Base-by-base conservation (phyloP, 345 rosid species). In the Aegle marmelos region DNA sequence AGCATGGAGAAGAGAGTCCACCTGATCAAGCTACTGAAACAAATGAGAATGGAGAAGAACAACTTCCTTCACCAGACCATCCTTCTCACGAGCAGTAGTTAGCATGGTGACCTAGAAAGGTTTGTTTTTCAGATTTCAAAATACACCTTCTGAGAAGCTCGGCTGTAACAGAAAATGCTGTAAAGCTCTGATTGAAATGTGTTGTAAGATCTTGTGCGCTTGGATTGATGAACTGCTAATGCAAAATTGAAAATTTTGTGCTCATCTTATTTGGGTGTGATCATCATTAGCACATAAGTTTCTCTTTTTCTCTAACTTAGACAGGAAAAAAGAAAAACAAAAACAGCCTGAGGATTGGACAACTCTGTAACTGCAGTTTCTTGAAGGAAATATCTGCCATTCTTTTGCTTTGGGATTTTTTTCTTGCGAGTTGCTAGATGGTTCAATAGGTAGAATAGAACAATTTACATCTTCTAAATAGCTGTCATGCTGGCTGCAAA, bases 1-100 rank as follows among this genome's bases (percentile, higher is more conserved):
- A 80, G 73, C 77, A 59, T 25, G 82, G 72, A 62, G 85, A 82
- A 69, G 86, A 84, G 57, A 66, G 75, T 3, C 84, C 77, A 41
- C 74, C 63, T 25, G 82, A 74, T 68, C 63, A 45, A 17, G 61
- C 28, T 3, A 24, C 54, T 5, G 74, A 74, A 45, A 68, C 61
- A 31, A 48, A 22, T 41, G 78, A 48, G 6, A 68, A 67, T 41
- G 74, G 37, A 41, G 78, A 74, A 74, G 70, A 31, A 24, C 62
- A 68, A 2, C 74, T 50, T 2, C 71, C 33, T 2, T 67, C 56
- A 27, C 64, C 79, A 24, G 57, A 50, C 73, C 39, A 66, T 66
- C 53, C 36, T 4, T 60, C 82, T 74, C 48, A 73, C 7, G 60
- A 37, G 31, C 66, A 57, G 24, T 70, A 64, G 59, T 71, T 36